These are phyloP conservation scores for Epichloe gansuensis DNA, from an alignment of 2,329 filamentous ascomycete species.

Conservation along the genomic window DNA sequence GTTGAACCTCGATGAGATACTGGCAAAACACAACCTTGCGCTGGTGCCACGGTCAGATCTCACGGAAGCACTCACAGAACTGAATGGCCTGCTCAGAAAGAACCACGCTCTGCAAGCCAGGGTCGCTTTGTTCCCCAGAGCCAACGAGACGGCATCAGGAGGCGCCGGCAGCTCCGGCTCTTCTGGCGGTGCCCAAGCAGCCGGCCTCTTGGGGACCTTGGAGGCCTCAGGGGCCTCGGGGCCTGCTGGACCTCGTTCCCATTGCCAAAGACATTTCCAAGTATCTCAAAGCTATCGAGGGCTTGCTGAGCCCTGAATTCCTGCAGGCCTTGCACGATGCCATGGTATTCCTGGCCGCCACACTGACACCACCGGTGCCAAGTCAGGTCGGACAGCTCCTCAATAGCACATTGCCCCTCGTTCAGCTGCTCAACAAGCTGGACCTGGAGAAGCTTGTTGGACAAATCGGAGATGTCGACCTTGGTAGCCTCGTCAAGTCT, in stretches of 20 bases:
- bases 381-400: constrained; percentile 17
- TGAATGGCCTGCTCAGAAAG: constrained; percentile 27
- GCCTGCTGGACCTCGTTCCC: constrained; percentile 12
- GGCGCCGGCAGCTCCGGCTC: neutral
- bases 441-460: constrained; percentile 22
- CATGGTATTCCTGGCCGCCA: constrained; percentile 26
- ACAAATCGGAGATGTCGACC: constrained; percentile 19
- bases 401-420: constrained; percentile 16
- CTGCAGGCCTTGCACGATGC: constrained; percentile 28
- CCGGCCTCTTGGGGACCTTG: constrained; percentile 9
- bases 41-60: constrained; percentile 33
- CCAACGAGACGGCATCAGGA: neutral
- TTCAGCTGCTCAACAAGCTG: constrained; percentile 19
- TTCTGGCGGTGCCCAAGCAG: neutral
- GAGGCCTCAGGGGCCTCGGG: constrained; percentile 8
- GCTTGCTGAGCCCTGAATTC: constrained; percentile 26
- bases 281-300: constrained; percentile 1
- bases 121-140: neutral
- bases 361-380: constrained; percentile 26
- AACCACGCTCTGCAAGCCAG: constrained; percentile 8
- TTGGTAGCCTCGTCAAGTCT: constrained; percentile 18
- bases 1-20: constrained; percentile 26
- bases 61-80: constrained; percentile 30
- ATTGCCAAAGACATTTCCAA: constrained; percentile 16
- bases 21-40: constrained; percentile 31